Evolutionary conservation across 2,329 filamentous ascomycete species (phyloP).

Genomic region (Cordyceps farinosa): DNA sequence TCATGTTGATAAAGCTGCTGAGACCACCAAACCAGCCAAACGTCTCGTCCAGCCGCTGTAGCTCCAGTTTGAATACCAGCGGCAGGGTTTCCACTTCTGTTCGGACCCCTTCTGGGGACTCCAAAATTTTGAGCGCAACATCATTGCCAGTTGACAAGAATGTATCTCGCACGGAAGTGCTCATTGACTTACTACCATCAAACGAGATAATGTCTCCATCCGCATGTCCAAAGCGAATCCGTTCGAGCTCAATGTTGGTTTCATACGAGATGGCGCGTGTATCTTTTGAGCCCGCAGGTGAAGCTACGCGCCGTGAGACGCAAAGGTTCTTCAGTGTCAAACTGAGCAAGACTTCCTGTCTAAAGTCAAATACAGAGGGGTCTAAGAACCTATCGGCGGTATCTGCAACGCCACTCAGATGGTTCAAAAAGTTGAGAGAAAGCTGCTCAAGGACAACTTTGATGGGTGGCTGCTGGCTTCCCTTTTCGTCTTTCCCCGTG

Average conservation of each 20-base stretch:
- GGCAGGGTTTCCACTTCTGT: constrained; percentile 74
- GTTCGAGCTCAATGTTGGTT: constrained; percentile 48
- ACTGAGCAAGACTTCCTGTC: constrained; percentile 25
- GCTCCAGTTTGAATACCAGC: constrained; percentile 69
- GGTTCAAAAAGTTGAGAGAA: constrained; percentile 54
- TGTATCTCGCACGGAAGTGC: constrained; percentile 55
- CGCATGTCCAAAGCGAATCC: constrained; percentile 60
- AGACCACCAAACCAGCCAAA: constrained; percentile 87
- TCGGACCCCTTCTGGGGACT: constrained; percentile 41
- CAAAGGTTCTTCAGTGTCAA: constrained; percentile 13
- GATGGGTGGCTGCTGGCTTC: constrained; percentile 25
- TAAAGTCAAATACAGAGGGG: constrained; percentile 37
- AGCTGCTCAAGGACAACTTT: constrained; percentile 47
- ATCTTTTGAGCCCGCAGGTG: neutral
- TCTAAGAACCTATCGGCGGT: constrained; percentile 45
- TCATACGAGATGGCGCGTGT: constrained; percentile 18
- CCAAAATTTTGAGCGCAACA: constrained; percentile 50
- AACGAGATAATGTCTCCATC: constrained; percentile 63
- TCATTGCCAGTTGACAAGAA: constrained; percentile 57
- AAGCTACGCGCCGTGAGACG: neutral
- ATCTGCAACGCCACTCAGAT: constrained; percentile 50
- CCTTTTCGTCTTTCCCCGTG: constrained; percentile 28
- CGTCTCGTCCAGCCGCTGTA: constrained; percentile 79
- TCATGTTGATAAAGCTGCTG: constrained; percentile 85
- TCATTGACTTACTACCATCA: constrained; percentile 54